Percentiles rank a stretch among this genome's conserved stretches.
Conservation (phyloP, 495 filamentous ascomycete species). For the Delitschia confertaspora region DNA sequence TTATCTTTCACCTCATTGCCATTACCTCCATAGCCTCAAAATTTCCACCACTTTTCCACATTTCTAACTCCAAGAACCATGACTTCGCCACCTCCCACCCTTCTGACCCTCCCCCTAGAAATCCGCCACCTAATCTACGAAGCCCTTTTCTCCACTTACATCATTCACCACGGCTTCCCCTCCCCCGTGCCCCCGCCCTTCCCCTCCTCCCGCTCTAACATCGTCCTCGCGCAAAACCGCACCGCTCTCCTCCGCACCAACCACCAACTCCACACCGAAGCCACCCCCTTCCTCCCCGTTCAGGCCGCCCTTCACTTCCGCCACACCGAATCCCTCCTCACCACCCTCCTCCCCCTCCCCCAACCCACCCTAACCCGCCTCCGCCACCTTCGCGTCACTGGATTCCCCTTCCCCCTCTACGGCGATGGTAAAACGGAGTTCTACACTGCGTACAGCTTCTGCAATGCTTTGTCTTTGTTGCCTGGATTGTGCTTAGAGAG, state of each 20-base stretch:
- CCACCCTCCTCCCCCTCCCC: constrained; percentile 11
- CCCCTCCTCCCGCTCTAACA: background rate
- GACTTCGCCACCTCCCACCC: constrained; percentile 5
- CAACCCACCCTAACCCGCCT: constrained; percentile 17
- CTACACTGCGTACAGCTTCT: constrained; percentile 17
- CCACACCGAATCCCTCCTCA: constrained; percentile 20
- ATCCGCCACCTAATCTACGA: constrained; percentile 21
- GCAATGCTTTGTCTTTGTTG: constrained; percentile 18
- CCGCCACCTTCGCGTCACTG: constrained; percentile 16
- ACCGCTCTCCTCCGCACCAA: constrained; percentile 17
- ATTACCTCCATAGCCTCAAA: background rate
- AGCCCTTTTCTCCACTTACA: constrained; percentile 12
- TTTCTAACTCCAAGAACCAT: background rate
- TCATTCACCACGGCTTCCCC: constrained; percentile 10
- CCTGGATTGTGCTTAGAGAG: constrained; percentile 14
- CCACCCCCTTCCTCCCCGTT: constrained; percentile 12
- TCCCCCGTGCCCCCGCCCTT: background rate
- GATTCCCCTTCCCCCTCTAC: constrained; percentile 23
- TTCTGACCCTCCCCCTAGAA: constrained; percentile 19
- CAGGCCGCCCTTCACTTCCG: constrained; percentile 15
- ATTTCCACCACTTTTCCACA: background rate
- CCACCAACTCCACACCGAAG: constrained; percentile 15
- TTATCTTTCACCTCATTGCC: background rate
- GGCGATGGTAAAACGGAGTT: background rate
- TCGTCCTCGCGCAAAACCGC: background rate